These are phyloP conservation scores for Synchytrium microbalum DNA, from an alignment of 371 early-diverging fungal species.

Conservation along the genomic window DNA sequence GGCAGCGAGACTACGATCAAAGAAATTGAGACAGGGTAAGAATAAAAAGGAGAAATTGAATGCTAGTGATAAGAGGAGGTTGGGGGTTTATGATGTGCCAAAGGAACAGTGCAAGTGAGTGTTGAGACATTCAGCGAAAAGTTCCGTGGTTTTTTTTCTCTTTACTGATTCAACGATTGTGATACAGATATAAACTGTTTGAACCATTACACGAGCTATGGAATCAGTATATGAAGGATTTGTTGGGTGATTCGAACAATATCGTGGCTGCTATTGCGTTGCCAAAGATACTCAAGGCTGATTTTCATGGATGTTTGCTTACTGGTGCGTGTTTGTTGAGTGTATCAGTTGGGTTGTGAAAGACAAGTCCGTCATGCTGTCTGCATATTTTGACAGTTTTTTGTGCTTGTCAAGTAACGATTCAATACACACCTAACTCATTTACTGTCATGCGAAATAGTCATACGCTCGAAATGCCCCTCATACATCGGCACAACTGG, in stretches of 20 bases:
- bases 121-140: background rate
- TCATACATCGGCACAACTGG: conserved; percentile 68
- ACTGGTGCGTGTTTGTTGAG: conserved; percentile 44
- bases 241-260: conserved; percentile 28
- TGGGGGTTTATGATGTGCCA: conserved; percentile 61
- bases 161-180: conserved; percentile 2
- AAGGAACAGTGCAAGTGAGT: conserved; percentile 29
- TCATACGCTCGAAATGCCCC: conserved; percentile 72
- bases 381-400: conserved; percentile 15
- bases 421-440: too few species aligned
- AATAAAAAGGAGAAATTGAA: conserved; percentile 33
- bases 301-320: conserved; percentile 73
- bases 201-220: conserved; percentile 71
- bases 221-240: conserved; percentile 66
- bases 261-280: conserved; percentile 14
- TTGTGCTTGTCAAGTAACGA: conserved; percentile 12
- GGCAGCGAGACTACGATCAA: conserved; percentile 13
- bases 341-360: background rate
- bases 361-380: too few species aligned
- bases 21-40: conserved; percentile 25
- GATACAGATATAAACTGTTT: conserved; percentile 50
- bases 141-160: conserved; percentile 4
- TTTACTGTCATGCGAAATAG: too few species aligned
- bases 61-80: conserved; percentile 48
- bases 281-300: conserved; percentile 69